Percentiles rank a stretch among this genome's conserved stretches.
Evolutionary conservation across 345 rosid genomes (phyloP).

Genomic region (Ceriops decandra): DNA sequence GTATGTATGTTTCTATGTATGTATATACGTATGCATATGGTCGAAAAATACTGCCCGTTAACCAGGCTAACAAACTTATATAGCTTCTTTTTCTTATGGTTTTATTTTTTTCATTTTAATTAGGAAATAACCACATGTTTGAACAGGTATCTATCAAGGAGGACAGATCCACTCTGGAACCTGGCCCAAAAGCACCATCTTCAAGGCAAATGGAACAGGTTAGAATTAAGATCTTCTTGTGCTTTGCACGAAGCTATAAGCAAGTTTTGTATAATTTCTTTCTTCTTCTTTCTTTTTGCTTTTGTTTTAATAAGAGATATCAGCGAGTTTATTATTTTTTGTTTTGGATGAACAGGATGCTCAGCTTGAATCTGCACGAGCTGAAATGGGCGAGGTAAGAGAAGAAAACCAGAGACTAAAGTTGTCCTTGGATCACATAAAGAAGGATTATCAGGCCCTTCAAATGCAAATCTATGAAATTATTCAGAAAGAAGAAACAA

Average conservation of each 20-base stretch:
- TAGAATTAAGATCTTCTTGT: not conserved
- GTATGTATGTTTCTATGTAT: too few species aligned
- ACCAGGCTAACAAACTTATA: not conserved
- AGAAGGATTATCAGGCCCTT: constrained; percentile 63
- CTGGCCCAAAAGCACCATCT: constrained; percentile 24
- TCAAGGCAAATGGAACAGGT: constrained; percentile 24
- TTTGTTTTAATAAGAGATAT: not conserved
- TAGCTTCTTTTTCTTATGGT: not conserved
- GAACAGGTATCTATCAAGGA: constrained; percentile 11
- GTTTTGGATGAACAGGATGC: constrained; percentile 28
- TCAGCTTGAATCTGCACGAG: constrained; percentile 57
- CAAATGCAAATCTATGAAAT: constrained; percentile 48
- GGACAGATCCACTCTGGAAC: constrained; percentile 15
- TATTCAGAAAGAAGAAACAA: constrained; percentile 33
- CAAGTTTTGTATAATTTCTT: too few species aligned
- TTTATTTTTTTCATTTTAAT: not conserved
- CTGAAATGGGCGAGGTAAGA: constrained; percentile 65
- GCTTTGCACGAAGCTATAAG: not conserved
- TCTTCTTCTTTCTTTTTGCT: too few species aligned
- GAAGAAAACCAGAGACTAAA: constrained; percentile 79
- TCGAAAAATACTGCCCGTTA: too few species aligned
- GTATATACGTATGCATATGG: too few species aligned
- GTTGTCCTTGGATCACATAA: constrained; percentile 39
- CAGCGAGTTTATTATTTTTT: not conserved
- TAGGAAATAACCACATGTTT: not conserved